These are phyloP conservation scores for Lasiosphaeriaceae sp. DNA, from an alignment of 495 filamentous ascomycete species.

Conservation along the genomic window DNA sequence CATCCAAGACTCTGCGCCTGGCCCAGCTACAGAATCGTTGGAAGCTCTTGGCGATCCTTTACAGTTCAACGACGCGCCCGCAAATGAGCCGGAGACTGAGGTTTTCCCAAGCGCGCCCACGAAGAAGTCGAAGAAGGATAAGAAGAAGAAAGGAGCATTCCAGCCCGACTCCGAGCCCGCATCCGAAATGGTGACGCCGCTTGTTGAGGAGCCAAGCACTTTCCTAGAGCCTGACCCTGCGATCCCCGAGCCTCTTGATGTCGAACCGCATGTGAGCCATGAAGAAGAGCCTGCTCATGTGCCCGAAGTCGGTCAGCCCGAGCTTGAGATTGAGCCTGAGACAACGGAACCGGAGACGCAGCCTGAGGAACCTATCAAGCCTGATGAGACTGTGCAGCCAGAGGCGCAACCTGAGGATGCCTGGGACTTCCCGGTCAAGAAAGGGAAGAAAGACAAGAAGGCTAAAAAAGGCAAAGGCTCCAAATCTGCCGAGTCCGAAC, in stretches of 20 bases:
- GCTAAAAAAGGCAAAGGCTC: slow-evolving; percentile 21
- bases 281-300: background rate
- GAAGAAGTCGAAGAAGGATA: slow-evolving; percentile 24
- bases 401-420: slow-evolving; percentile 1
- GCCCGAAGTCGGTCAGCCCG: background rate
- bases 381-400: background rate
- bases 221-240: background rate
- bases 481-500: slow-evolving; percentile 19
- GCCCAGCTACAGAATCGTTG: background rate
- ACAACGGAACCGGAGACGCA: background rate
- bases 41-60: background rate
- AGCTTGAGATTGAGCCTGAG: background rate
- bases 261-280: background rate
- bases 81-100: background rate
- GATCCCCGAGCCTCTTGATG: background rate
- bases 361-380: background rate
- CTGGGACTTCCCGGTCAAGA: slow-evolving; percentile 15
- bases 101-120: background rate
- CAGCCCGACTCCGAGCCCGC: slow-evolving; percentile 2
- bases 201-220: slow-evolving; percentile 3
- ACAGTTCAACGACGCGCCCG: background rate
- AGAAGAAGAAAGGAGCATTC: slow-evolving; percentile 17
- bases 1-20: background rate
- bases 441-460: slow-evolving; percentile 25
- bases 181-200: slow-evolving; percentile 5